phyloP scores from a whole-genome alignment of 2,329 filamentous ascomycete species.

The Daldinia eschscholtzii region DNA sequence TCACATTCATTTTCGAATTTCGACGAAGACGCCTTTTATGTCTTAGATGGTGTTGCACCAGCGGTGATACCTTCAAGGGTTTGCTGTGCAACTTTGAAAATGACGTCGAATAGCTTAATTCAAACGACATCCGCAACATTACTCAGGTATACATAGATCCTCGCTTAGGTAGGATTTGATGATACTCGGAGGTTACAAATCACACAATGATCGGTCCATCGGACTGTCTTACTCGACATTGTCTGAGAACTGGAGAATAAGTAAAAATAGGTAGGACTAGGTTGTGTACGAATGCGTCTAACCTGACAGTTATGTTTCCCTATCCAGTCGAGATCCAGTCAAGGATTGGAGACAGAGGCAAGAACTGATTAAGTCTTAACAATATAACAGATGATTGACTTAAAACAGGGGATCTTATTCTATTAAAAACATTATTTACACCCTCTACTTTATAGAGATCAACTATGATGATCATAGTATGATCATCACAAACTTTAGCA shows the following conservation, averaged over 20 bases:
- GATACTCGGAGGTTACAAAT: background rate
- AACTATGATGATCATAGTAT: too few relatives aligned
- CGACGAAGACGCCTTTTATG: background rate
- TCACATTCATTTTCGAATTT: background rate
- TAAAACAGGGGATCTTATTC: too few relatives aligned
- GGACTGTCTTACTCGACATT: conserved; percentile 11
- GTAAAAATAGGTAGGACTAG: background rate
- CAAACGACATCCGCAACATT: conserved; percentile 2
- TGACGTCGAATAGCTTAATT: conserved; percentile 10
- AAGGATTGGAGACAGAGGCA: too few relatives aligned
- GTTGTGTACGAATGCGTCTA: too few relatives aligned
- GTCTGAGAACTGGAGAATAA: background rate
- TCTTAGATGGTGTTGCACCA: conserved; percentile 6
- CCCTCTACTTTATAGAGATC: background rate
- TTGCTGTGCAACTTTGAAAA: background rate
- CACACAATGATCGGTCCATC: conserved; percentile 7
- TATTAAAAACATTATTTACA: too few relatives aligned
- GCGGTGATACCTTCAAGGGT: background rate
- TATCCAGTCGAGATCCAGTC: background rate
- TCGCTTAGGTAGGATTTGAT: conserved; percentile 5
- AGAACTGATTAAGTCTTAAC: too few relatives aligned
- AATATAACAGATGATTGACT: too few relatives aligned
- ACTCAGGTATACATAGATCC: background rate
- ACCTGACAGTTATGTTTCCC: background rate
- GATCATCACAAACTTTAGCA: background rate